A percentile compares a stretch with the other conserved stretches of the same genome.
Evolutionary conservation across 768 basidiomycete species (phyloP).

Genomic region (Astraeus odoratus): DNA sequence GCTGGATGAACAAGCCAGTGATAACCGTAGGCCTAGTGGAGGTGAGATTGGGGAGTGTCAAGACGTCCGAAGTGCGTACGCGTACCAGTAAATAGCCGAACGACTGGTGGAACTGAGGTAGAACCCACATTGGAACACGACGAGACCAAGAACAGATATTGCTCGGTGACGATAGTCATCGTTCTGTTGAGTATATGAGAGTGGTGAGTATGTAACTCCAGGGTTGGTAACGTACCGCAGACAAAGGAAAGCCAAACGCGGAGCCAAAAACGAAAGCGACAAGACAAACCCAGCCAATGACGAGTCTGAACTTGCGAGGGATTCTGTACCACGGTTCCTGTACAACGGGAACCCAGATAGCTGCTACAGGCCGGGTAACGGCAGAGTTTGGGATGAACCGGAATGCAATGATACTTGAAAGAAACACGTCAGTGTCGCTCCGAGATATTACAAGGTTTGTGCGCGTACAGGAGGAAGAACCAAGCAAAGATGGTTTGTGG

Average conservation of each 20-base stretch:
- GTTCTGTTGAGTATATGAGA: conserved; percentile 30
- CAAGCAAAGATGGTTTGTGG: conserved; percentile 79
- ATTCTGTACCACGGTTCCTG: conserved; percentile 61
- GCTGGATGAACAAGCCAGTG: conserved; percentile 80
- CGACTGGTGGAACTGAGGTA: conserved; percentile 61
- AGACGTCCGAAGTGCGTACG: neutral
- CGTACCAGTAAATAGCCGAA: conserved; percentile 64
- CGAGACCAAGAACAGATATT: conserved; percentile 73
- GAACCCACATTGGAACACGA: conserved; percentile 74
- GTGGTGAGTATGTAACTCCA: conserved; percentile 6
- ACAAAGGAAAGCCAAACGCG: conserved; percentile 72
- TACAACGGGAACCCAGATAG: conserved; percentile 62
- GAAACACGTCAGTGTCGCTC: neutral
- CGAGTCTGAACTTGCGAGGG: conserved; percentile 47
- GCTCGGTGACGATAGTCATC: conserved; percentile 73
- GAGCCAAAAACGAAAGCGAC: conserved; percentile 78
- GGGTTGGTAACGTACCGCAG: conserved; percentile 33
- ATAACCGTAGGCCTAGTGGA: conserved; percentile 71
- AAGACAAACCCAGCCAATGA: conserved; percentile 71
- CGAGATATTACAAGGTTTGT: conserved; percentile 1
- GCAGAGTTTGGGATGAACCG: conserved; percentile 73
- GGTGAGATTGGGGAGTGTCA: neutral
- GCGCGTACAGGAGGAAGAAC: conserved; percentile 65
- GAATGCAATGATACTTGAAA: conserved; percentile 64
- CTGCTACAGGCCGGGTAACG: conserved; percentile 63